Conservation (phyloP, 1,284 basidiomycete species). For the Apiotrichum laibachii region DNA sequence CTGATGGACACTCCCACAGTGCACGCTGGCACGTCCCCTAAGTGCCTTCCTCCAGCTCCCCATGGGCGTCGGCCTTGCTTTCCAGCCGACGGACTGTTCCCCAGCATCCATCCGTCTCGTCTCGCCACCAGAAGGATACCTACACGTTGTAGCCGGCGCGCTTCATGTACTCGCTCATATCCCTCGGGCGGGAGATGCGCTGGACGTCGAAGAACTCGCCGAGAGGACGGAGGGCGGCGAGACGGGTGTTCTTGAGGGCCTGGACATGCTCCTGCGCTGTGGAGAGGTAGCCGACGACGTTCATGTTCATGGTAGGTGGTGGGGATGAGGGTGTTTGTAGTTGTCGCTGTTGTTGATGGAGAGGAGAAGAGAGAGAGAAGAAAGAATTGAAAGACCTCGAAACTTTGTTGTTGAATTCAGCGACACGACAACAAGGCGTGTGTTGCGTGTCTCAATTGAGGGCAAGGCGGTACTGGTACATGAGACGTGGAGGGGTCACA, state of each 20-base stretch:
- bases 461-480: too few species aligned
- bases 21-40: too few species aligned
- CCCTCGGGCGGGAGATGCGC: constrained; percentile 67
- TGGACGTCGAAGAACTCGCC: constrained; percentile 80
- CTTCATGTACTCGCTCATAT: constrained; percentile 60
- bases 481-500: too few species aligned
- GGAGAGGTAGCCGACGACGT: constrained; percentile 38
- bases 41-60: too few species aligned
- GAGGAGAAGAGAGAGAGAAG: not conserved
- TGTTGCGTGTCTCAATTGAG: too few species aligned
- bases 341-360: not conserved
- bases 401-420: too few species aligned
- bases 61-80: too few species aligned
- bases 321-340: not conserved
- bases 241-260: constrained; percentile 76
- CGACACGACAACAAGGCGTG: too few species aligned
- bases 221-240: constrained; percentile 75
- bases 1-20: too few species aligned
- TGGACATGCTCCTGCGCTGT: constrained; percentile 70
- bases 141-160: constrained; percentile 43
- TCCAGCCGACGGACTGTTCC: too few species aligned
- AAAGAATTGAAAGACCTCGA: not conserved
- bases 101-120: too few species aligned
- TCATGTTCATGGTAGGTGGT: constrained; percentile 38
- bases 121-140: constrained; percentile 9